Base-by-base conservation (phyloP, 495 filamentous ascomycete species). In the Hypoxylon fragiforme region DNA sequence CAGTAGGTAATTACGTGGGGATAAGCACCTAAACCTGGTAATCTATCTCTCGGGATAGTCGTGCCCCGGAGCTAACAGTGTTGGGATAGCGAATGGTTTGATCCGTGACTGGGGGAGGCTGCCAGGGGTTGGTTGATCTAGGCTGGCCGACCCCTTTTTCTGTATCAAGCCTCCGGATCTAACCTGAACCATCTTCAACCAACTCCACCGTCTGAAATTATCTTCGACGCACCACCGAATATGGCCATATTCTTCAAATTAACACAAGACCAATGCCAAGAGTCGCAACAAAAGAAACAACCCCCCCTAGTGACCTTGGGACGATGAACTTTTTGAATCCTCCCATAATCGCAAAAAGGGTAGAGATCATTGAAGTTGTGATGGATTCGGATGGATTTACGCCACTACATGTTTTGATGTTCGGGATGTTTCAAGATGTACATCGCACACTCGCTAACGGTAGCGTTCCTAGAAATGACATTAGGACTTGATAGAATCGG, bases 351-450 rank as follows among this genome's bases (percentile, higher is more conserved):
- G 15, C 22, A 2, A n/a, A 11, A 36, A 45, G 14, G 46, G 5
- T 3, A 28, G 12, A 36, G 19, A 19, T 50, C 46, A 57, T 46
- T n/a, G 54, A 57, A 39, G 46, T 44, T 46, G 7, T 20, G 45
- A 31, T 37, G 32, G n/a, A n/a, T n/a, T n/a, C n/a, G n/a, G n/a
- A n/a, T n/a, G n/a, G n/a, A 28, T 14, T 32, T 42, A 7, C 41
- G 35, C 19, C 18, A 24, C 41, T 20, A 22, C 19, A n/a, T 28
- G 24, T 1, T 26, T 44, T 57, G 41, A 50, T 32, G 40, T 41
- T 31, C 41, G 15, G 22, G 14, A 11, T 50, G 54, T 45, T 51
- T 32, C 21, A 44, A 44, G 40, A 18, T 42, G 12, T 1, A 18
- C 22, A 26, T 31, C 22, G 11, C 21, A 42, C 21, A 14, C 12